phyloP scores from a whole-genome alignment of 768 basidiomycete genomes.

The Termitomyces sp. region DNA sequence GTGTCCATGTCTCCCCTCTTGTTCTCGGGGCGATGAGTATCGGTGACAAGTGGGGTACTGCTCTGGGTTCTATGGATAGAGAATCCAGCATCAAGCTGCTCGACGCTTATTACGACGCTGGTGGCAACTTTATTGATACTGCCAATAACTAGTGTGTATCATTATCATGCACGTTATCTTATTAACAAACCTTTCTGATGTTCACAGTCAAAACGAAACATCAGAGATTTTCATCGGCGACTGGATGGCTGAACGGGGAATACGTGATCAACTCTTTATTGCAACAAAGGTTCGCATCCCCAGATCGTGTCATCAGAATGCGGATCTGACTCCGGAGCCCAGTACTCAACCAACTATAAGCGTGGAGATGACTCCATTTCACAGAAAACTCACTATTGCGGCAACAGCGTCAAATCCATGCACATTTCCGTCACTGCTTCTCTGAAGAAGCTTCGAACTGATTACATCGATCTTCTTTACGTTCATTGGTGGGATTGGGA shows the following conservation, averaged over 20 bases:
- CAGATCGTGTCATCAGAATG: not conserved
- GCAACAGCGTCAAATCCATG: constrained; percentile 47
- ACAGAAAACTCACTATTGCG: constrained; percentile 38
- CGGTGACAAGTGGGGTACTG: constrained; percentile 31
- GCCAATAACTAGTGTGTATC: constrained; percentile 33
- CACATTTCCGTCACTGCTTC: constrained; percentile 37
- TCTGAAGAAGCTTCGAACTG: constrained; percentile 43
- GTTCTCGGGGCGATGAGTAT: constrained; percentile 47
- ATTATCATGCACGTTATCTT: not conserved
- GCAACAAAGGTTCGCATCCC: constrained; percentile 31
- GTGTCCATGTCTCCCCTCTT: constrained; percentile 46
- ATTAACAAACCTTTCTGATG: not conserved
- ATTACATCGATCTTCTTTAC: constrained; percentile 46
- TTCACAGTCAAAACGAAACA: constrained; percentile 32
- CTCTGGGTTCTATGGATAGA: constrained; percentile 32
- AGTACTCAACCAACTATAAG: constrained; percentile 32
- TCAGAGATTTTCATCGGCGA: constrained; percentile 45
- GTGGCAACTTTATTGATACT: constrained; percentile 42
- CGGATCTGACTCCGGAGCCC: not conserved
- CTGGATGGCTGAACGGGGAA: constrained; percentile 39
- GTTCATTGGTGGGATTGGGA: constrained; percentile 51
- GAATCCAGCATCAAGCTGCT: constrained; percentile 36
- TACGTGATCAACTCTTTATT: constrained; percentile 42
- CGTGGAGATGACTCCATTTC: constrained; percentile 16
- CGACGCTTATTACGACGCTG: constrained; percentile 34